phyloP scores from a whole-genome alignment of 352 stramenopile species.

The Globisporangium rhizosaccharum region DNA sequence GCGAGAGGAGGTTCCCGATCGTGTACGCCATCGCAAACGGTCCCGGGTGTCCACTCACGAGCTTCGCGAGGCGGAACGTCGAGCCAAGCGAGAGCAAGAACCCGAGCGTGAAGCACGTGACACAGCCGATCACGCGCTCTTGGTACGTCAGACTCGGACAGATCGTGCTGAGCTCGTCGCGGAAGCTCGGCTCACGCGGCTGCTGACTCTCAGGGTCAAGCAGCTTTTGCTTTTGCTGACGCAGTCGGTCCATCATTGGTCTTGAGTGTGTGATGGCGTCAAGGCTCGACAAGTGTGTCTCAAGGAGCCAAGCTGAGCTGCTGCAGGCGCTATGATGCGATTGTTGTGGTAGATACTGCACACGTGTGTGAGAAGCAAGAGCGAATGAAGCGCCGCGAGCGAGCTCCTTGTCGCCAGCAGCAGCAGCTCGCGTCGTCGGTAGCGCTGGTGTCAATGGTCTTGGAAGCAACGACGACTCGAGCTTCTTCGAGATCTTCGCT shows the following conservation, averaged over 20 bases:
- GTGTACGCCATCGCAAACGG: conserved; percentile 85
- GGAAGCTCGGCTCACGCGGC: conserved; percentile 22
- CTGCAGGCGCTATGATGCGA: no score
- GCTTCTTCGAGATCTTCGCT: no score
- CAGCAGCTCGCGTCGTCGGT: no score
- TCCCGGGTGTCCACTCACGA: conserved; percentile 69
- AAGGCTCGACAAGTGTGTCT: neutral
- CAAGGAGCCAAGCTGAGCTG: no score
- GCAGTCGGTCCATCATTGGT: conserved; percentile 59
- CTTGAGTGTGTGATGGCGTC: neutral
- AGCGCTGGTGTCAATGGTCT: no score
- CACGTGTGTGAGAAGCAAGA: no score
- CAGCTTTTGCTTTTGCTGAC: conserved; percentile 73
- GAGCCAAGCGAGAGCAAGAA: conserved; percentile 82
- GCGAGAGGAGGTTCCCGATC: conserved; percentile 77
- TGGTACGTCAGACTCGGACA: conserved; percentile 81
- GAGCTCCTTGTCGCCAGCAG: no score
- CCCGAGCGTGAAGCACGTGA: conserved; percentile 76
- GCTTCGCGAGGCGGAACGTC: conserved; percentile 68
- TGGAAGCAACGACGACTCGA: no score
- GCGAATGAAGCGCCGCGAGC: no score
- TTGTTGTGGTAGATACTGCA: no score
- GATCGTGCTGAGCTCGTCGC: conserved; percentile 27
- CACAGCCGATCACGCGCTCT: conserved; percentile 75
- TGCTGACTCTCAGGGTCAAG: conserved; percentile 57